Evolutionary conservation across 164 flowering plant genomes (phyloP).

Genomic region (Tetrastigma voinierianum): DNA sequence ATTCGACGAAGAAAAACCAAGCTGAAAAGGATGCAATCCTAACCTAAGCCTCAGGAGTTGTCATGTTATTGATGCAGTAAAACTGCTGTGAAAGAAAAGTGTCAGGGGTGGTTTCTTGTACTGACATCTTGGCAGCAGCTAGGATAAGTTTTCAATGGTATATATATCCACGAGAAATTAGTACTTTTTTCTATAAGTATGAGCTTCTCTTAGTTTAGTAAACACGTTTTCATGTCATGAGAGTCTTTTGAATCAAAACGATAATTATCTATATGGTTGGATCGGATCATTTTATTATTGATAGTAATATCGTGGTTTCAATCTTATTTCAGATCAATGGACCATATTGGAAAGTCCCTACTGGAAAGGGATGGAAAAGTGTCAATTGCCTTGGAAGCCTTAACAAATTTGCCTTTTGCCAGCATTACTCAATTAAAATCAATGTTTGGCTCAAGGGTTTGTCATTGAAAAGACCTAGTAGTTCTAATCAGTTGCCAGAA

Average conservation of each 20-base stretch:
- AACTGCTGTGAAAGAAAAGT: slow-evolving; percentile 40
- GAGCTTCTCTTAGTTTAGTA: too few relatives aligned
- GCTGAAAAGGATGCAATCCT: slow-evolving; percentile 48
- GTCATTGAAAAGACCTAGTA: slow-evolving; percentile 26
- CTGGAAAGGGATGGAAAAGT: slow-evolving; percentile 34
- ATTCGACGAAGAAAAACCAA: slow-evolving; percentile 29
- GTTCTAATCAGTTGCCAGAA: slow-evolving; percentile 26
- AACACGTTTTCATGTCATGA: too few relatives aligned
- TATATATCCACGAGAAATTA: not conserved
- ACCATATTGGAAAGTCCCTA: slow-evolving; percentile 29
- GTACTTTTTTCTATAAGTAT: not conserved
- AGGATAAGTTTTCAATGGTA: slow-evolving; percentile 46
- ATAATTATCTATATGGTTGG: too few relatives aligned
- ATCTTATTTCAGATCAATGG: slow-evolving; percentile 17
- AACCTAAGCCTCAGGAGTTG: slow-evolving; percentile 49
- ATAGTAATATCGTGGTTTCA: too few relatives aligned
- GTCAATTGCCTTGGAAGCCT: slow-evolving; percentile 19
- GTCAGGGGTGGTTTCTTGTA: slow-evolving; percentile 57
- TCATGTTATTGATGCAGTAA: slow-evolving; percentile 45
- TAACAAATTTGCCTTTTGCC: slow-evolving; percentile 8
- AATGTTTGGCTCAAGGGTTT: slow-evolving; percentile 23
- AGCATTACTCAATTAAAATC: slow-evolving; percentile 17
- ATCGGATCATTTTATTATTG: too few relatives aligned
- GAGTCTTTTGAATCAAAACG: too few relatives aligned
- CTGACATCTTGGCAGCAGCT: slow-evolving; percentile 48